phyloP scores from a whole-genome alignment of 768 basidiomycete genomes.

The Agrocybe pediades region DNA sequence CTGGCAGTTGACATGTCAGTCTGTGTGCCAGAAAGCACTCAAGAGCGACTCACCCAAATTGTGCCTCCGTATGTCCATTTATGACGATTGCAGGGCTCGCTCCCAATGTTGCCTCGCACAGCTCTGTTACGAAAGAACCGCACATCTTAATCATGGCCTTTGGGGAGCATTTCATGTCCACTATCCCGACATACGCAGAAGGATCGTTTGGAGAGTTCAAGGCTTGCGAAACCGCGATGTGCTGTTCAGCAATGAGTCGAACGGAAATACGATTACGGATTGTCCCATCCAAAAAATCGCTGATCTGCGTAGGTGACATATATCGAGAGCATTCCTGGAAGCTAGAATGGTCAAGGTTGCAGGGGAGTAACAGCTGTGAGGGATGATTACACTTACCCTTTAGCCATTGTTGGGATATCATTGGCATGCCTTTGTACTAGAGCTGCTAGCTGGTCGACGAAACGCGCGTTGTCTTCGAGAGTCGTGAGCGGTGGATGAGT shows the following conservation, averaged over 20 bases:
- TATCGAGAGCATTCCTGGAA: conserved; percentile 88
- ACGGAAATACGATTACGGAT: conserved; percentile 88
- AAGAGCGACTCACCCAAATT: conserved; percentile 69
- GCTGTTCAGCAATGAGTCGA: conserved; percentile 88
- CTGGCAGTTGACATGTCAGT: conserved; percentile 37
- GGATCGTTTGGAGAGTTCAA: conserved; percentile 42
- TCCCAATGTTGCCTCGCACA: conserved; percentile 86
- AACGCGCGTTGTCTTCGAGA: conserved; percentile 68
- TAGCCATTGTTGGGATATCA: conserved; percentile 90
- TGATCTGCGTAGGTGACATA: conserved; percentile 80
- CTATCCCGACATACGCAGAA: conserved; percentile 63
- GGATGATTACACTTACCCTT: conserved; percentile 54
- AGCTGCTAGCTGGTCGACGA: conserved; percentile 66
- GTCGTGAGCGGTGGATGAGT: conserved; percentile 65
- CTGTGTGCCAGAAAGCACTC: not conserved
- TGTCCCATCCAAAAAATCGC: conserved; percentile 77
- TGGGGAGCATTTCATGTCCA: conserved; percentile 74
- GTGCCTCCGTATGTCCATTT: conserved; percentile 69
- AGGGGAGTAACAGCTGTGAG: conserved; percentile 1
- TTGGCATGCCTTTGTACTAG: conserved; percentile 80
- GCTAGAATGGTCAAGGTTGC: conserved; percentile 35
- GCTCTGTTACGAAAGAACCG: conserved; percentile 78
- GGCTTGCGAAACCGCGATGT: conserved; percentile 79
- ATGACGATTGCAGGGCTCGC: conserved; percentile 65
- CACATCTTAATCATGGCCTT: conserved; percentile 76